Percentiles rank a stretch among this genome's conserved stretches.
phyloP scores from a whole-genome alignment of 164 flowering plant genomes.

The Houttuynia cordata region DNA sequence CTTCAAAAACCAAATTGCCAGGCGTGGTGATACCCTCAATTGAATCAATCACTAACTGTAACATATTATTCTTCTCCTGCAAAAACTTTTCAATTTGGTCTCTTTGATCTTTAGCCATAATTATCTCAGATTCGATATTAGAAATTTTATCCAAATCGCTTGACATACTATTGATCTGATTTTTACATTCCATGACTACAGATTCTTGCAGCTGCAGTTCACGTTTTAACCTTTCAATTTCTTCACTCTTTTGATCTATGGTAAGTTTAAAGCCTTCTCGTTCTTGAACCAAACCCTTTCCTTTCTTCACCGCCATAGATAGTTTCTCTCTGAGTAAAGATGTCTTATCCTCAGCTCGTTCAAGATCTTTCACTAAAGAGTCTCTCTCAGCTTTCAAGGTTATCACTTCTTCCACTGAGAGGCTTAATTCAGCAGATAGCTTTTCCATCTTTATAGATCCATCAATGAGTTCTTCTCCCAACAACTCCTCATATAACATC shows the following conservation, averaged over 20 bases:
- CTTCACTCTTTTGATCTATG: conserved; percentile 54
- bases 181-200: conserved; percentile 29
- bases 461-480: conserved; percentile 45
- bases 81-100: conserved; percentile 57
- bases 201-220: conserved; percentile 48
- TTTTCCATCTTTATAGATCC: conserved; percentile 27
- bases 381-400: conserved; percentile 44
- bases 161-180: conserved; percentile 36
- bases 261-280: conserved; percentile 54
- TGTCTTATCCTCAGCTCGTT: conserved; percentile 60
- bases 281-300: conserved; percentile 91
- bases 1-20: conserved; percentile 29
- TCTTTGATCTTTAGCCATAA: conserved; percentile 33
- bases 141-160: conserved; percentile 37
- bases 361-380: conserved; percentile 47
- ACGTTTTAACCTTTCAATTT: conserved; percentile 59
- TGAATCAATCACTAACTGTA: conserved; percentile 43
- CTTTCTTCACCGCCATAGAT: conserved; percentile 94
- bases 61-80: conserved; percentile 44
- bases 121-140: conserved; percentile 47
- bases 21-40: conserved; percentile 44
- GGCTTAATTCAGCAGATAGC: conserved; percentile 29
- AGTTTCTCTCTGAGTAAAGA: conserved; percentile 74
- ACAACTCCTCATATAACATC: conserved; percentile 30
- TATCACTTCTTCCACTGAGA: conserved; percentile 30